phyloP scores from a whole-genome alignment of 192 early-diverging fungal genomes.

The Jimgerdemannia lactiflua region DNA sequence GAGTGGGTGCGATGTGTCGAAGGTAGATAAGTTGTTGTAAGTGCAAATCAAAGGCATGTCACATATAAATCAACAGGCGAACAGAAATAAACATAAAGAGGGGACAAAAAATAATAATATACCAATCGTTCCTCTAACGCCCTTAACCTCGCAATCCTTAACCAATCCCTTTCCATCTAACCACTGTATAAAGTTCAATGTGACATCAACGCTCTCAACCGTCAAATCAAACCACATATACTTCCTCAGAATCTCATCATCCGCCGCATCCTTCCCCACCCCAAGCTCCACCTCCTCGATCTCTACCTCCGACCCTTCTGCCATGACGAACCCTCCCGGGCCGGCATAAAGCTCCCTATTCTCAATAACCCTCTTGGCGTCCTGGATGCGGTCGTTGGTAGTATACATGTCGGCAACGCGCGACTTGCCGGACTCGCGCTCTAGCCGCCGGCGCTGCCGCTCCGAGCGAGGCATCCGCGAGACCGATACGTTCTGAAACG shows the following conservation, averaged over 20 bases:
- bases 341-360: too few species aligned
- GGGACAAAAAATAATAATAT: neutral
- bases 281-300: slow-evolving; percentile 8
- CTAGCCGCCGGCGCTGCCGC: slow-evolving; percentile 22
- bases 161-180: slow-evolving; percentile 85
- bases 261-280: slow-evolving; percentile 11
- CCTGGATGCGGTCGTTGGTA: neutral
- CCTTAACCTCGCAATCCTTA: slow-evolving; percentile 77
- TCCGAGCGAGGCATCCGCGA: slow-evolving; percentile 37
- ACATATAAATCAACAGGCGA: neutral
- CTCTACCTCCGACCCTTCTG: neutral
- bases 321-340: neutral
- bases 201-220: slow-evolving; percentile 78
- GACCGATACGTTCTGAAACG: slow-evolving; percentile 78
- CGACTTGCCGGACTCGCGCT: slow-evolving; percentile 17
- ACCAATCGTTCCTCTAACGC: slow-evolving; percentile 82
- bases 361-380: too few species aligned
- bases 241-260: slow-evolving; percentile 21
- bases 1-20: neutral
- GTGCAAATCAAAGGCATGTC: neutral
- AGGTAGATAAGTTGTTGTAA: neutral
- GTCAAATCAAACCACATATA: slow-evolving; percentile 73
- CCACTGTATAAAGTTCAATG: slow-evolving; percentile 85
- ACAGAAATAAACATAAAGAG: neutral
- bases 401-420: slow-evolving; percentile 9